A percentile compares a stretch with the other conserved stretches of the same genome.
Evolutionary conservation across 306 rosid species (phyloP).

Genomic region (Cyclanthera cordifolia): DNA sequence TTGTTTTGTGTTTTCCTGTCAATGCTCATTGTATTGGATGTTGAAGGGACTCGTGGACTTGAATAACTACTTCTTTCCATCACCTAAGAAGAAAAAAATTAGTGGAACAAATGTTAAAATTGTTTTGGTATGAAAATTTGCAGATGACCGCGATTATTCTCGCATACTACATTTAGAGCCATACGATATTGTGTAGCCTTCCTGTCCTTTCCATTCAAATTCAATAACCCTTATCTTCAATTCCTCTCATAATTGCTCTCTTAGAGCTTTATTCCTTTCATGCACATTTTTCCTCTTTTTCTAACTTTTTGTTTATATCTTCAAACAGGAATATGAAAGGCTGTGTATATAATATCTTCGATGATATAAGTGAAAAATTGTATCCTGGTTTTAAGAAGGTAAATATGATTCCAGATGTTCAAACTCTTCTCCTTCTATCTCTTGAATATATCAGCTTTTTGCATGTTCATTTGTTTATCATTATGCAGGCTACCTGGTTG

Average conservation of each 20-base stretch:
- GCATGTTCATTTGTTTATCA: slow-evolving; percentile 15
- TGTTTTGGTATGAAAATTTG: neutral
- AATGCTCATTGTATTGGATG: neutral
- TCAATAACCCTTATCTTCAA: neutral
- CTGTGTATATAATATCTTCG: slow-evolving; percentile 63
- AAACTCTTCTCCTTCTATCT: neutral
- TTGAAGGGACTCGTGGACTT: neutral
- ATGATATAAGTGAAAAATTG: slow-evolving; percentile 47
- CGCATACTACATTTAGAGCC: neutral
- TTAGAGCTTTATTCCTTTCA: neutral
- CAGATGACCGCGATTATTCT: neutral
- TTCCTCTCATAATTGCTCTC: neutral
- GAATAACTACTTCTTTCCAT: neutral
- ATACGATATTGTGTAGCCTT: neutral
- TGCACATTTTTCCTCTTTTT: slow-evolving; percentile 11
- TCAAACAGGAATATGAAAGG: slow-evolving; percentile 56
- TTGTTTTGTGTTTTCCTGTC: slow-evolving; percentile 10
- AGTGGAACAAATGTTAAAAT: neutral
- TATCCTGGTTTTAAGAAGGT: slow-evolving; percentile 74
- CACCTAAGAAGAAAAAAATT: neutral
- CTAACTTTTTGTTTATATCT: slow-evolving; percentile 6
- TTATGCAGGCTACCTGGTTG: slow-evolving; percentile 65
- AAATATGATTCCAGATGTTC: slow-evolving; percentile 11
- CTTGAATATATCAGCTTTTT: slow-evolving; percentile 11
- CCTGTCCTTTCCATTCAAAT: neutral